Evolutionary conservation across 768 basidiomycete species (phyloP).

Genomic region (Cubamyces sp.): DNA sequence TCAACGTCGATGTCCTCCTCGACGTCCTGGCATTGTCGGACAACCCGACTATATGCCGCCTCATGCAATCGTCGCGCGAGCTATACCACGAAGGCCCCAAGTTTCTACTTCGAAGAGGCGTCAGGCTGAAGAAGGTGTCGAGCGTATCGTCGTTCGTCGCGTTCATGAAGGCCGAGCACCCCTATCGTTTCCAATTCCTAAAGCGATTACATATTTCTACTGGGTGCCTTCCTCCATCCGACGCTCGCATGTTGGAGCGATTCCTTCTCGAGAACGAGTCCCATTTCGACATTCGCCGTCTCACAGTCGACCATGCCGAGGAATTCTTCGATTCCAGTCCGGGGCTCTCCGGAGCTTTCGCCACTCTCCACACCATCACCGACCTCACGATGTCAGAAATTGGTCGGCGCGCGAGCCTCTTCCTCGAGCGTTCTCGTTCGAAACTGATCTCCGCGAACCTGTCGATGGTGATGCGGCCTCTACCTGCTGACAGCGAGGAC

Average conservation of each 20-base stretch:
- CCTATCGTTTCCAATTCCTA: neutral
- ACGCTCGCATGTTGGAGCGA: neutral
- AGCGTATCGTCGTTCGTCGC: neutral
- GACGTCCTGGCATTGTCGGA: neutral
- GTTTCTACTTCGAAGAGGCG: neutral
- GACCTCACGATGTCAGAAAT: neutral
- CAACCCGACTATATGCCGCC: neutral
- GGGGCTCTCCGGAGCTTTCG: neutral
- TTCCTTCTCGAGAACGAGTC: neutral
- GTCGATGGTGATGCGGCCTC: neutral
- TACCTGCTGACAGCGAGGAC: neutral
- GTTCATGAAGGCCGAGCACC: neutral
- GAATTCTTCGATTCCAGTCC: constrained; percentile 1
- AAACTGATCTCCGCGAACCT: neutral
- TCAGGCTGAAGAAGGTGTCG: neutral
- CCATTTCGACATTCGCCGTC: neutral
- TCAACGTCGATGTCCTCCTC: neutral
- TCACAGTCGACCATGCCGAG: constrained; percentile 2
- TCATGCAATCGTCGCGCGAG: neutral
- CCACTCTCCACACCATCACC: neutral
- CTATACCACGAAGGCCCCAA: constrained; percentile 1
- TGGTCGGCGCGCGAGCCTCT: neutral
- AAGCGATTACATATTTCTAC: neutral
- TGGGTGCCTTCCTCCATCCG: neutral
- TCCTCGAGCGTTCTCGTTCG: neutral